A percentile compares a stretch with the other conserved stretches of the same genome.
phyloP scores from a whole-genome alignment of 1,139 yeast species.

The Casaregolazyma suthepensis region DNA sequence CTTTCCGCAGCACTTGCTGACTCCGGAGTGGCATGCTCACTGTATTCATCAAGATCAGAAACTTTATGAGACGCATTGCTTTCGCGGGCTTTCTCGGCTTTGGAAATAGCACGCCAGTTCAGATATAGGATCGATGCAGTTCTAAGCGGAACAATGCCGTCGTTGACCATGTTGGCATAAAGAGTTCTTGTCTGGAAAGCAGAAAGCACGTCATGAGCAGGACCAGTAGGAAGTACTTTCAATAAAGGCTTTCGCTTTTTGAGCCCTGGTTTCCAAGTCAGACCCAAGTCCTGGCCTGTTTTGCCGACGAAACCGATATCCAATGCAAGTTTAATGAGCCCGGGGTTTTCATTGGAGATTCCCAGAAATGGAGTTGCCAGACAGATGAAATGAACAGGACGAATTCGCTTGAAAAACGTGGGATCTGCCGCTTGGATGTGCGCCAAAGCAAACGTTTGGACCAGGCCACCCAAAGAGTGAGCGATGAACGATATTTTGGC shows the following conservation, averaged over 20 bases:
- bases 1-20: constrained; percentile 1
- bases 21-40: constrained; percentile 5
- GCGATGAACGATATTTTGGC: constrained; percentile 75
- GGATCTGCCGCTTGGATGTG: constrained; percentile 69
- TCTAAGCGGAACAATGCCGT: constrained; percentile 89
- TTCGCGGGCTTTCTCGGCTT: constrained; percentile 41
- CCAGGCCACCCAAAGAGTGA: constrained; percentile 88
- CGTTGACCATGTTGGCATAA: constrained; percentile 75
- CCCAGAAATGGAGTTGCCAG: constrained; percentile 89
- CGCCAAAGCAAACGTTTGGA: constrained; percentile 87
- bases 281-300: constrained; percentile 87
- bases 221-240: constrained; percentile 71
- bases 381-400: constrained; percentile 77
- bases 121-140: constrained; percentile 77
- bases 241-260: constrained; percentile 52
- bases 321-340: constrained; percentile 74
- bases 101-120: constrained; percentile 60
- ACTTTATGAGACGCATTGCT: constrained; percentile 6
- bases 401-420: constrained; percentile 56
- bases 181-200: constrained; percentile 64
- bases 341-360: constrained; percentile 78
- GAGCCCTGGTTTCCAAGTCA: constrained; percentile 39
- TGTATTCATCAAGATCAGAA: constrained; percentile 9
- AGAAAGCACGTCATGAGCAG: constrained; percentile 61
- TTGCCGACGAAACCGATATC: constrained; percentile 88